phyloP scores from a whole-genome alignment of 2,329 filamentous ascomycete species.

The Monilinia vaccinii-corymbosi region DNA sequence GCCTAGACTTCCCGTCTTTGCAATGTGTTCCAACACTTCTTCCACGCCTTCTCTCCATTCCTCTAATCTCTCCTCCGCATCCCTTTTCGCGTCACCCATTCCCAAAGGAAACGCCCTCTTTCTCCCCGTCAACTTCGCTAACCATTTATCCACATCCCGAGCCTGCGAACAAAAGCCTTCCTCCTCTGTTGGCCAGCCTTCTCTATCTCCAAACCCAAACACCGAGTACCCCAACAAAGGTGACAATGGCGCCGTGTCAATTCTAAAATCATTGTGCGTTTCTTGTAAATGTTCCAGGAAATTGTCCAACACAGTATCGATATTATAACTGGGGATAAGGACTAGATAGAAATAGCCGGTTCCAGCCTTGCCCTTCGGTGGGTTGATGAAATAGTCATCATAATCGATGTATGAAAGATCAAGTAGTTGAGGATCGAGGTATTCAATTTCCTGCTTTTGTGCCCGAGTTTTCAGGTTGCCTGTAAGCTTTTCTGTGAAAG shows the following conservation, averaged over 20 bases:
- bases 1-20: conserved; percentile 47
- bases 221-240: conserved; percentile 78
- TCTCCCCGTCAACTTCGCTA: conserved; percentile 83
- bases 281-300: conserved; percentile 83
- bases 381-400: conserved; percentile 81
- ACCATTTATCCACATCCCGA: conserved; percentile 84
- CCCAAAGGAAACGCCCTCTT: conserved; percentile 86
- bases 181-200: conserved; percentile 84
- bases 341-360: conserved; percentile 71
- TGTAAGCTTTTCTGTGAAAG: conserved; percentile 48
- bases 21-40: conserved; percentile 60
- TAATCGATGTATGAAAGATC: conserved; percentile 84
- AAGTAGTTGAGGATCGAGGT: conserved; percentile 53
- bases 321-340: conserved; percentile 85
- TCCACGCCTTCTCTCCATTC: conserved; percentile 74
- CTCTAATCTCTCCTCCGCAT: conserved; percentile 54
- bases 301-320: conserved; percentile 81
- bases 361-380: conserved; percentile 49
- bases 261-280: conserved; percentile 93
- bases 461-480: conserved; percentile 25
- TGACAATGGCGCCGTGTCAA: conserved; percentile 78
- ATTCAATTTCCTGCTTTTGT: conserved; percentile 27
- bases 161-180: conserved; percentile 93
- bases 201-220: conserved; percentile 85
- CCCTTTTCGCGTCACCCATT: conserved; percentile 75